Conservation (phyloP, 345 rosid species). For the Chamaenerion angustifolium region DNA sequence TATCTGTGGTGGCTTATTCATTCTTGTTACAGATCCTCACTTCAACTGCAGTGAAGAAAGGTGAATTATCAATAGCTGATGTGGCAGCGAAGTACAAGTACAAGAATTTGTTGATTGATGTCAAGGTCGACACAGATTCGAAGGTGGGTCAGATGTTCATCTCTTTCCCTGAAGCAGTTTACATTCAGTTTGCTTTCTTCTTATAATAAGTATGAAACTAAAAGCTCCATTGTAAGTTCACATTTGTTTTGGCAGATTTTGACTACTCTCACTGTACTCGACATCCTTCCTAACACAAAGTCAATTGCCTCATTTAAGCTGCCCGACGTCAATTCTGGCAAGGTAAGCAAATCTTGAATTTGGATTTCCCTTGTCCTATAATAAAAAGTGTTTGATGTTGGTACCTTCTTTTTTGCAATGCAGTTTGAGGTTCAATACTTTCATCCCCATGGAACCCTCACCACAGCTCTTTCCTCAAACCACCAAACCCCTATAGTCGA, state of each 20-base stretch:
- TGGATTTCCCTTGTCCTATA: background rate
- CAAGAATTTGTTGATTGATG: slow-evolving; percentile 53
- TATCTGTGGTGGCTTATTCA: no score
- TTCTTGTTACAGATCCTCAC: slow-evolving; percentile 51
- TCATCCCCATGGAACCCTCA: slow-evolving; percentile 67
- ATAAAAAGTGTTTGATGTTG: background rate
- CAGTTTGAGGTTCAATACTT: slow-evolving; percentile 86
- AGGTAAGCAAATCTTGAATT: slow-evolving; percentile 31
- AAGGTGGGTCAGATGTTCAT: slow-evolving; percentile 32
- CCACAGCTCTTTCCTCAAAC: slow-evolving; percentile 52
- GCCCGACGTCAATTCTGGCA: slow-evolving; percentile 67
- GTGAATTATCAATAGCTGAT: slow-evolving; percentile 73
- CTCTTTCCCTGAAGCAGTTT: background rate
- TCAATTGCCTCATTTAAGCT: slow-evolving; percentile 65
- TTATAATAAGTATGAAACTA: no score
- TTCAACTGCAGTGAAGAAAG: slow-evolving; percentile 62
- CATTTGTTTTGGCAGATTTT: slow-evolving; percentile 36
- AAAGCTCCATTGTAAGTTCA: background rate
- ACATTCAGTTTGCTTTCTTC: background rate
- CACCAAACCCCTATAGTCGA: slow-evolving; percentile 66
- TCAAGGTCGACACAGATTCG: slow-evolving; percentile 76
- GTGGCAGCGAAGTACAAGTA: slow-evolving; percentile 62
- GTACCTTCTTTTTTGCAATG: slow-evolving; percentile 4
- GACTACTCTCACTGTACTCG: slow-evolving; percentile 51
- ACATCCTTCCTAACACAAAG: slow-evolving; percentile 74